These are phyloP conservation scores for Saraca asoca DNA, from an alignment of 331 rosid genomes.

Conservation along the genomic window DNA sequence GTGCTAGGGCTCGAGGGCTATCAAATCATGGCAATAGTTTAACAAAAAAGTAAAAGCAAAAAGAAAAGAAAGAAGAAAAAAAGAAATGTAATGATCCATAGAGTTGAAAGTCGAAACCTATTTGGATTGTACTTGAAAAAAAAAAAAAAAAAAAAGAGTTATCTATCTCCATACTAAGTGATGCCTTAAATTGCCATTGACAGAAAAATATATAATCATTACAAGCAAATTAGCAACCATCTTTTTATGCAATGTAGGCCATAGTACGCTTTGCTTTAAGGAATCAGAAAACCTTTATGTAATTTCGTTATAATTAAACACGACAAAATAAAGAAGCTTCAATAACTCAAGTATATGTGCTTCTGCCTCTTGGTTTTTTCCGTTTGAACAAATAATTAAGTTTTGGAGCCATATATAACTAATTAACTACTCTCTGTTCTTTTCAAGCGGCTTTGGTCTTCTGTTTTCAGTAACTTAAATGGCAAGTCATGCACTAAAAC, in stretches of 20 bases:
- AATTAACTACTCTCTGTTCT: not conserved
- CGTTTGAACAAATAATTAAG: not conserved
- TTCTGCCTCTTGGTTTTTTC: constrained; percentile 11
- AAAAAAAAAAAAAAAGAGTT: too few relatives aligned
- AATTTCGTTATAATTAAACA: not conserved
- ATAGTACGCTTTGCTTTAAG: not conserved
- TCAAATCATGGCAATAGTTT: too few relatives aligned
- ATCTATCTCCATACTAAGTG: too few relatives aligned
- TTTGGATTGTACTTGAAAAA: too few relatives aligned
- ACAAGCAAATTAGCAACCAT: not conserved
- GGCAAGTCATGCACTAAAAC: too few relatives aligned
- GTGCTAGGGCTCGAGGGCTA: too few relatives aligned
- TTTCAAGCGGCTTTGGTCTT: not conserved
- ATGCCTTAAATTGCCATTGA: not conserved
- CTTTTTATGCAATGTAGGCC: not conserved
- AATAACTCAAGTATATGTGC: not conserved
- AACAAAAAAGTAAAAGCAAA: too few relatives aligned
- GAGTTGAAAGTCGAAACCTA: too few relatives aligned
- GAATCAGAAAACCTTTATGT: not conserved
- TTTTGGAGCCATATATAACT: not conserved
- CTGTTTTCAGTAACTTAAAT: too few relatives aligned
- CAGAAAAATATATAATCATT: not conserved
- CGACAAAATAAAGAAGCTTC: not conserved
- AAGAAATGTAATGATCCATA: too few relatives aligned
- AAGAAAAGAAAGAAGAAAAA: too few relatives aligned